Percentiles rank a stretch among this genome's conserved stretches.
phyloP scores from a whole-genome alignment of 1,139 yeast genomes.

The Wickerhamiella pararugosa region DNA sequence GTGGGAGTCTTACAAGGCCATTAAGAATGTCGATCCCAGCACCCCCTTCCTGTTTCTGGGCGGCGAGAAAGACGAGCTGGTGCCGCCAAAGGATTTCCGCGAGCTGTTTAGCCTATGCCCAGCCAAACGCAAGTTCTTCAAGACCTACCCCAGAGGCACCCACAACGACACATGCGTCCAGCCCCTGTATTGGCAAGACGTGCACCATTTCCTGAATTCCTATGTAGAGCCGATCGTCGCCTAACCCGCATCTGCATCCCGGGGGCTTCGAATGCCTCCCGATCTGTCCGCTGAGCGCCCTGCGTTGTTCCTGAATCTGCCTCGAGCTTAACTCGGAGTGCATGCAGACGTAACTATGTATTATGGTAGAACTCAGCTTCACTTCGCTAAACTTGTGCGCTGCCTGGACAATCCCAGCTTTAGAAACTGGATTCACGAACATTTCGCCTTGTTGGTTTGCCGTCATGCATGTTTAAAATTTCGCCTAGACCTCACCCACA shows the following conservation, averaged over 20 bases:
- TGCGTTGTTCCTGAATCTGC: too few relatives aligned
- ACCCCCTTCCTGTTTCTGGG: conserved; percentile 60
- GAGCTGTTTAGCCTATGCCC: conserved; percentile 32
- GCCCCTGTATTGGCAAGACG: conserved; percentile 57
- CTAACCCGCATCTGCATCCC: background rate
- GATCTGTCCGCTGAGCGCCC: too few relatives aligned
- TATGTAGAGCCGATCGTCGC: background rate
- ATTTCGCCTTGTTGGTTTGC: too few relatives aligned
- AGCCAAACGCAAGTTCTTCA: conserved; percentile 23
- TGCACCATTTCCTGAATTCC: conserved; percentile 37
- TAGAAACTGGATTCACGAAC: too few relatives aligned
- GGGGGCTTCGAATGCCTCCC: background rate
- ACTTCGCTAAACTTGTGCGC: too few relatives aligned
- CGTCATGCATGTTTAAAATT: too few relatives aligned
- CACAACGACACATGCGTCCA: conserved; percentile 75
- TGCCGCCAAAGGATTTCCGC: conserved; percentile 78
- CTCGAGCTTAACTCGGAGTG: too few relatives aligned
- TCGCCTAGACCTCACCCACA: too few relatives aligned
- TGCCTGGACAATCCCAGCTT: too few relatives aligned
- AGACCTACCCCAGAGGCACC: conserved; percentile 41
- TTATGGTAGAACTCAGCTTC: too few relatives aligned
- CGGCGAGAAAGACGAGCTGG: conserved; percentile 75
- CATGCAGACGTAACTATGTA: too few relatives aligned
- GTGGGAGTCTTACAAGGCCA: conserved; percentile 67
- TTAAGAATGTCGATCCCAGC: conserved; percentile 35